Percentiles rank a stretch among this genome's conserved stretches.
phyloP scores from a whole-genome alignment of 208 protist species.

The Trypanosoma grayi region DNA sequence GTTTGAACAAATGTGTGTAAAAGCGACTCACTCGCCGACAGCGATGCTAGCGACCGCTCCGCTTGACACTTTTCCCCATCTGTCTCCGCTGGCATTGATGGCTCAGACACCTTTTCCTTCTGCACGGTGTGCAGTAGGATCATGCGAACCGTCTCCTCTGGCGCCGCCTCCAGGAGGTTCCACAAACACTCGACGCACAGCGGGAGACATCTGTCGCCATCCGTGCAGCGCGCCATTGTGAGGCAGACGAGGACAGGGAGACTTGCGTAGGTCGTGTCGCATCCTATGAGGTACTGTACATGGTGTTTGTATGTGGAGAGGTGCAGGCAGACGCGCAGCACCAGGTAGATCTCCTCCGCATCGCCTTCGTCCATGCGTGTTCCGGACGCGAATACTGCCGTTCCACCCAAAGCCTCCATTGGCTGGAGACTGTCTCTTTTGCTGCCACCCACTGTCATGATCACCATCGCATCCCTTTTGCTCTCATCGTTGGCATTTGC shows the following conservation, averaged over 20 bases:
- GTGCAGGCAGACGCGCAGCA: slow-evolving; percentile 18
- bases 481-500: no score
- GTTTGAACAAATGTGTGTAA: slow-evolving; percentile 52
- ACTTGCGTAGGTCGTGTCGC: not conserved
- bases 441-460: not conserved
- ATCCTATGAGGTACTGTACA: slow-evolving; percentile 7
- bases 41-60: slow-evolving; percentile 15
- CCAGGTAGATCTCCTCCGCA: slow-evolving; percentile 22
- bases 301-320: slow-evolving; percentile 29
- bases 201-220: slow-evolving; percentile 37
- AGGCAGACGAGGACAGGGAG: slow-evolving; percentile 32
- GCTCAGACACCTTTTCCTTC: no score
- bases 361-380: slow-evolving; percentile 15
- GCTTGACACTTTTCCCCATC: not conserved
- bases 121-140: slow-evolving; percentile 29
- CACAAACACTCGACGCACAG: slow-evolving; percentile 62
- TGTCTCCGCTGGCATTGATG: no score
- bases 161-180: slow-evolving; percentile 34
- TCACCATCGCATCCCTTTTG: not conserved
- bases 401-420: not conserved
- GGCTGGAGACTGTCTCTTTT: not conserved
- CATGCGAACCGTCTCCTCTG: slow-evolving; percentile 27
- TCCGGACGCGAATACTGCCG: not conserved
- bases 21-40: slow-evolving; percentile 46
- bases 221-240: slow-evolving; percentile 30